Conservation (phyloP, 2,329 filamentous ascomycete species). For the Verticillium dahliae region DNA sequence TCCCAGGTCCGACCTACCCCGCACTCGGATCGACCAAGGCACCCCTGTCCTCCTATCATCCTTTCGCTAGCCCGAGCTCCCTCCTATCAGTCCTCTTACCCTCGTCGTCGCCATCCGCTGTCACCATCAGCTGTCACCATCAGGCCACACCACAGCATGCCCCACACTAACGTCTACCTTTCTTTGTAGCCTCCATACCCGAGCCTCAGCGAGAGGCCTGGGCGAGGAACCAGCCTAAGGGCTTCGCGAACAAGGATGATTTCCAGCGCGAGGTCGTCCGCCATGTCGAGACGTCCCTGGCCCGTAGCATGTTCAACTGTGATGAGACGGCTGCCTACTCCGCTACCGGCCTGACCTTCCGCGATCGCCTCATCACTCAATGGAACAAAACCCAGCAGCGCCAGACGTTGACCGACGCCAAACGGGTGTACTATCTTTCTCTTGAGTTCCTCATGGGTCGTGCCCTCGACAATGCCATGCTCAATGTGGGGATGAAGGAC, state of each 20-base stretch:
- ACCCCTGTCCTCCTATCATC: background rate
- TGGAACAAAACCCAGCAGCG: slow-evolving; percentile 99
- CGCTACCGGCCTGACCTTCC: slow-evolving; percentile 84
- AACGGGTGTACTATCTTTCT: slow-evolving; percentile 95
- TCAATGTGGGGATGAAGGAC: slow-evolving; percentile 87
- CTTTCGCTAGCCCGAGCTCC: background rate
- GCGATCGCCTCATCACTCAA: slow-evolving; percentile 85
- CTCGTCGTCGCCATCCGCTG: background rate
- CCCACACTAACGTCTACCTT: background rate
- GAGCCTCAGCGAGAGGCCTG: slow-evolving; percentile 80
- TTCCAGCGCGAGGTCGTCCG: slow-evolving; percentile 84
- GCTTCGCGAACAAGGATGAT: slow-evolving; percentile 73
- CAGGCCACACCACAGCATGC: background rate
- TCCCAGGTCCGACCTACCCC: background rate
- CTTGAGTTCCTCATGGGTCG: slow-evolving; percentile 97
- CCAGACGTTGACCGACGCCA: slow-evolving; percentile 84
- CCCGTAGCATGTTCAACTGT: slow-evolving; percentile 95
- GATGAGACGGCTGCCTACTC: slow-evolving; percentile 91
- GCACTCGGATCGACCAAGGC: background rate
- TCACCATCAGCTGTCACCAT: too few species aligned
- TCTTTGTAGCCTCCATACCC: slow-evolving; percentile 62
- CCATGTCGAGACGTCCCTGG: slow-evolving; percentile 94
- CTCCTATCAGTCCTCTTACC: background rate
- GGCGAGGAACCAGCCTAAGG: slow-evolving; percentile 56
- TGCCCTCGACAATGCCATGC: slow-evolving; percentile 95